Base-by-base conservation (phyloP, 192 early-diverging fungal genomes). In the Backusella sp. region DNA sequence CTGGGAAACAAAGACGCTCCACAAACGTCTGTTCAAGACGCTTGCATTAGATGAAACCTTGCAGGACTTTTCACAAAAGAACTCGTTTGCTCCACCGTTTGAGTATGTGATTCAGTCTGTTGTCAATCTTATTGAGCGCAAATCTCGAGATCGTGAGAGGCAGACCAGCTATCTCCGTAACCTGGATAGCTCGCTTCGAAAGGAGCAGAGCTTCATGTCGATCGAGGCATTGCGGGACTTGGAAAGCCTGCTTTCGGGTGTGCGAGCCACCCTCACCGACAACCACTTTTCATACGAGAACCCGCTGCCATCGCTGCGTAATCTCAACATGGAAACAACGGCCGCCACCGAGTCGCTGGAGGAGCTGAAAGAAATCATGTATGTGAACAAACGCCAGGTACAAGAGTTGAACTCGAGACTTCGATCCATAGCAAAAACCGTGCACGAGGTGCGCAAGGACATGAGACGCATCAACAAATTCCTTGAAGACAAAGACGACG, bases 1-100 rank as follows among this genome's bases (percentile, higher is more conserved):
- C 7, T 83, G 82, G 82, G 82, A 83, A 66, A 80, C 82, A 19
- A 83, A 83, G 44, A 83, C 82, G 8, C 68, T 83, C 8, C 82
- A 83, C 62, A 83, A 83, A 37, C 78, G 82, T n/a, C 68, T 83
- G 4, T 68, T 75, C 44, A 77, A 83, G 44, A 79, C 82, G 5
- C 66, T 83, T n/a, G 35, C 74, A 21, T 66, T 79, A 21, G 76
- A 83, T 69, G 76, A 80, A 75, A 74, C 71, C 26, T 77, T 78
- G 3, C 62, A 70, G 23, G 62, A 42, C 42, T 69, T 67, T 23
- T 37, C 66, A 37, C 1, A 69, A n/a, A 44, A 46, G 21, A 44
- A 77, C 46, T 66, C 42, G 14, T 74, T 70, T 69, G 69, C 72
- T 8, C 78, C 76, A 52, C 78, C 81, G 0, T 69, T 83, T 39